Conservation (phyloP, 2,329 filamentous ascomycete genomes). For the Colletotrichum sojae region DNA sequence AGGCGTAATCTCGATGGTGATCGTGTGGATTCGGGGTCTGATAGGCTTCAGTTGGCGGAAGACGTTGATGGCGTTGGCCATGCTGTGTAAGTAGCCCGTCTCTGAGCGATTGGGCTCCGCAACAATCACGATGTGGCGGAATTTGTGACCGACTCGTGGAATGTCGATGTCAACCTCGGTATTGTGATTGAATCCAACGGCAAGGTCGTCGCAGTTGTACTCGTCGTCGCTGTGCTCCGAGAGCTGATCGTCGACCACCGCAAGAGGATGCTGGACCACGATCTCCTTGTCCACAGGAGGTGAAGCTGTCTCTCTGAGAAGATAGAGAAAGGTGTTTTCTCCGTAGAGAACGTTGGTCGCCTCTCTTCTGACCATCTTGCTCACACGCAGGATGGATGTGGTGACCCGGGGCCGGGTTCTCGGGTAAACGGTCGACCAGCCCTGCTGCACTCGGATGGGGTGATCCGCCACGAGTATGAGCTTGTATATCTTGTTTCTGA, state of each 20-base stretch:
- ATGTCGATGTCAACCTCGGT: conserved; percentile 50
- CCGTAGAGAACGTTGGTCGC: conserved; percentile 61
- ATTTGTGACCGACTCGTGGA: conserved; percentile 53
- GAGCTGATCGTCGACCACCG: not conserved
- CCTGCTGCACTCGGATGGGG: conserved; percentile 51
- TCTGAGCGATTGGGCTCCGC: conserved; percentile 58
- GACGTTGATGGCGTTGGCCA: conserved; percentile 54
- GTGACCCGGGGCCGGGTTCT: conserved; percentile 41
- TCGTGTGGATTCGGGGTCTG: conserved; percentile 52
- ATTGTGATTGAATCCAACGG: conserved; percentile 41
- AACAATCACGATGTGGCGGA: conserved; percentile 59
- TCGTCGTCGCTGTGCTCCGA: conserved; percentile 30
- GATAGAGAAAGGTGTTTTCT: conserved; percentile 63
- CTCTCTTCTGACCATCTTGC: conserved; percentile 53
- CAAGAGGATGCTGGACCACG: conserved; percentile 20
- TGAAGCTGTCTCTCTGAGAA: conserved; percentile 55
- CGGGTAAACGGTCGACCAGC: conserved; percentile 52
- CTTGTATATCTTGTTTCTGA: conserved; percentile 50
- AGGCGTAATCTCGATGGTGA: conserved; percentile 59
- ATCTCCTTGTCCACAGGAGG: conserved; percentile 42
- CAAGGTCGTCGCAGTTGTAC: conserved; percentile 12
- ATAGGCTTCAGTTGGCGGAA: conserved; percentile 48
- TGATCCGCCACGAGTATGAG: conserved; percentile 49
- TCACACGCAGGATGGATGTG: conserved; percentile 55
- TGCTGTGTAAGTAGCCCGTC: conserved; percentile 43